Percentiles rank a stretch among this genome's conserved stretches.
These are phyloP conservation scores for Ustilago cynodontis DNA, from an alignment of 1,284 basidiomycete species.

Conservation along the genomic window DNA sequence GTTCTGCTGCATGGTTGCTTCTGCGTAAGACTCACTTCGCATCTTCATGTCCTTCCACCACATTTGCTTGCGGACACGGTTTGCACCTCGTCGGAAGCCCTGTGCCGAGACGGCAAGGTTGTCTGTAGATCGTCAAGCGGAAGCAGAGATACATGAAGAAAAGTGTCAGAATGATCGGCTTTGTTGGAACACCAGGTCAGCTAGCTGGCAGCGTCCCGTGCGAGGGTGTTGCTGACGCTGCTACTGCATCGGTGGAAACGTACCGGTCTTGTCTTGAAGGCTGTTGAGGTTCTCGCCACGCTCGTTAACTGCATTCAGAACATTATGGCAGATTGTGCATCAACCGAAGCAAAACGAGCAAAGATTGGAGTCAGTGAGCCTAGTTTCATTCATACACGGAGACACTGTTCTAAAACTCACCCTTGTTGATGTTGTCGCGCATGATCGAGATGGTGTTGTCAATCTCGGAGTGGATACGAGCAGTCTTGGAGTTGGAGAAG, in stretches of 20 bases:
- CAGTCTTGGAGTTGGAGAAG: conserved; percentile 63
- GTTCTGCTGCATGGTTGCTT: neutral
- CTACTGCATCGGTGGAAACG: conserved; percentile 67
- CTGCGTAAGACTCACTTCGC: conserved; percentile 42
- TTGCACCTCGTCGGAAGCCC: conserved; percentile 96
- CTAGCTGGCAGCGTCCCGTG: neutral
- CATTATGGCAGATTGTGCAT: neutral
- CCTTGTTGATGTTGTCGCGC: conserved; percentile 86
- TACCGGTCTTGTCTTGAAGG: conserved; percentile 97
- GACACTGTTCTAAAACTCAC: conserved; percentile 16
- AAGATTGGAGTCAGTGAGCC: conserved; percentile 5
- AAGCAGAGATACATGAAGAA: neutral
- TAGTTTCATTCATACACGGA: neutral
- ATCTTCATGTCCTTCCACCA: conserved; percentile 69
- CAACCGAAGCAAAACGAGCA: neutral
- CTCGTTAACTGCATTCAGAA: conserved; percentile 79
- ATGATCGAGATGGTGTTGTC: conserved; percentile 79
- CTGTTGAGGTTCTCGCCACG: conserved; percentile 93
- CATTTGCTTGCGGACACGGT: conserved; percentile 96
- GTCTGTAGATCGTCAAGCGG: conserved; percentile 74
- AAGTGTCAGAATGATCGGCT: conserved; percentile 1
- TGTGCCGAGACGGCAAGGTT: conserved; percentile 98
- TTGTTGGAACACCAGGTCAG: neutral
- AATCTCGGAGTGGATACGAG: conserved; percentile 68
- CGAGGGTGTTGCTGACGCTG: neutral